Evolutionary conservation across 1,284 basidiomycete species (phyloP).

Genomic region (Cystobasidium pallidum): DNA sequence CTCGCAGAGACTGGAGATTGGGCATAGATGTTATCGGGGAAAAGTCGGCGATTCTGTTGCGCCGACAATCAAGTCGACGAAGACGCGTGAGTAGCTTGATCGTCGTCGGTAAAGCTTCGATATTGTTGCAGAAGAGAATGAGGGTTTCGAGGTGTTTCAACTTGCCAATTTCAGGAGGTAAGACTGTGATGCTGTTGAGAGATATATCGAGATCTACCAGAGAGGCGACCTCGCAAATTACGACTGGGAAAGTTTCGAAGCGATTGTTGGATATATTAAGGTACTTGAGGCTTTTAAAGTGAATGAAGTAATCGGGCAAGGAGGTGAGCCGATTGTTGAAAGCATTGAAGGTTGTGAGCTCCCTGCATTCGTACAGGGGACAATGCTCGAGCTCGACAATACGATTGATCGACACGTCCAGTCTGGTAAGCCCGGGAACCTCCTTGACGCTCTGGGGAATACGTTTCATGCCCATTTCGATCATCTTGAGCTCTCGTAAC

Average conservation of each 20-base stretch:
- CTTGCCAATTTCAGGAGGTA: slow-evolving; percentile 79
- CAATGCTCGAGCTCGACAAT: slow-evolving; percentile 88
- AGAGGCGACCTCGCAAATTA: slow-evolving; percentile 73
- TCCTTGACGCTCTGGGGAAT: slow-evolving; percentile 83
- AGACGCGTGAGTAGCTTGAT: slow-evolving; percentile 68
- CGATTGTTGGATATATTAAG: slow-evolving; percentile 98
- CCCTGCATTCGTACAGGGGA: slow-evolving; percentile 74
- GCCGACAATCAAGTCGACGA: slow-evolving; percentile 74
- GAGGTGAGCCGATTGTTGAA: slow-evolving; percentile 92
- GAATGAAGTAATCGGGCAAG: slow-evolving; percentile 82
- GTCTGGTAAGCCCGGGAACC: slow-evolving; percentile 72
- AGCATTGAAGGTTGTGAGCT: slow-evolving; percentile 73
- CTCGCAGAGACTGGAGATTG: slow-evolving; percentile 67
- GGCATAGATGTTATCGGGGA: slow-evolving; percentile 71
- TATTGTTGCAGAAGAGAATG: slow-evolving; percentile 85
- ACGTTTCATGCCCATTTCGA: slow-evolving; percentile 93
- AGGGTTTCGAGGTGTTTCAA: slow-evolving; percentile 73
- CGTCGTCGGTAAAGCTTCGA: slow-evolving; percentile 74
- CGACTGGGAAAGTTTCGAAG: slow-evolving; percentile 76
- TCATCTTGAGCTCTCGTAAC: slow-evolving; percentile 82
- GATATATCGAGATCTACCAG: slow-evolving; percentile 89
- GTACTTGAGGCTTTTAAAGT: slow-evolving; percentile 70
- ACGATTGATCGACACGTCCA: slow-evolving; percentile 92
- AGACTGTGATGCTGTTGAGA: slow-evolving; percentile 83
- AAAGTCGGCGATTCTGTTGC: slow-evolving; percentile 79